These are phyloP conservation scores for Centaurea solstitialis DNA, from an alignment of 129 eudicot genomes.

Conservation along the genomic window DNA sequence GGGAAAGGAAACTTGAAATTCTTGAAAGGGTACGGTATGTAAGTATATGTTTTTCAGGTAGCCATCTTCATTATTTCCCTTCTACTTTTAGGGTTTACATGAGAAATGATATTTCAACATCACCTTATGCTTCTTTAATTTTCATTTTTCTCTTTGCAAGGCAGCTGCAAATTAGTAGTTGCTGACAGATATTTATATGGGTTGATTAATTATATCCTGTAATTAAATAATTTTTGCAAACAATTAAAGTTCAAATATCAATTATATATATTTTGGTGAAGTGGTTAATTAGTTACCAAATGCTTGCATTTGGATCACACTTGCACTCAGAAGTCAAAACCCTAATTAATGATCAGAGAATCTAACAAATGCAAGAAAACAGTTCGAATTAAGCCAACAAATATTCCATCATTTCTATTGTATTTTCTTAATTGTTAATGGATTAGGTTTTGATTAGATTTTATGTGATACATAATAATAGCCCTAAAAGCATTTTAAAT, in stretches of 20 bases:
- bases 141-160: neutral
- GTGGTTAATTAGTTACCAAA: conserved; percentile 1
- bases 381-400: conserved; percentile 3
- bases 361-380: conserved; percentile 25
- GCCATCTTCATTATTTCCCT: conserved; percentile 13
- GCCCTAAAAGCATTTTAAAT: neutral
- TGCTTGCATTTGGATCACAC: neutral
- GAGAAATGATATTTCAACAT: neutral
- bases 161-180: conserved; percentile 1
- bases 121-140: neutral
- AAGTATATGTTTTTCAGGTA: conserved; percentile 11
- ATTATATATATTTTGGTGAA: neutral
- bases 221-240: neutral
- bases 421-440: conserved; percentile 18
- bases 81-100: conserved; percentile 19
- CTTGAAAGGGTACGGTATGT: conserved; percentile 10
- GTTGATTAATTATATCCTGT: neutral
- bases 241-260: neutral
- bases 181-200: neutral
- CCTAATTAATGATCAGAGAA: conserved; percentile 24
- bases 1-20: conserved; percentile 15
- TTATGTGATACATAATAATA: neutral
- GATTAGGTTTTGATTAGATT: conserved; percentile 11
- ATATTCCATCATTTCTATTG: conserved; percentile 12
- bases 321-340: conserved; percentile 16